phyloP scores from a whole-genome alignment of 495 filamentous ascomycete species.

The Trichoderma virens region DNA sequence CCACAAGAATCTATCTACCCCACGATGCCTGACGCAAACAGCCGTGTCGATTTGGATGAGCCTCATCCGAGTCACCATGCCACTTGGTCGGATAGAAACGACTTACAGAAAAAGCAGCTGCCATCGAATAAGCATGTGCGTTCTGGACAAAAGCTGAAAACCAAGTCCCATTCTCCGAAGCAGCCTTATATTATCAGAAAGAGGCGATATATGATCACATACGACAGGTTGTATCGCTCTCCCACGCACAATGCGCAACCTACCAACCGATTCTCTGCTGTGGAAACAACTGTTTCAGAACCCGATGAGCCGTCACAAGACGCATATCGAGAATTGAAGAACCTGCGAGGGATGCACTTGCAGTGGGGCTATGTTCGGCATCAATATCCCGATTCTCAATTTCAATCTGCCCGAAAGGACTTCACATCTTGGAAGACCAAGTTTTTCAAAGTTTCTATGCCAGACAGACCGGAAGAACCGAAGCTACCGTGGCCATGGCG shows the following conservation, averaged over 20 bases:
- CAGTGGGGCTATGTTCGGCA: constrained; percentile 4
- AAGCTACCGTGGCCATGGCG: constrained; percentile 1
- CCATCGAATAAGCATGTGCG: background rate
- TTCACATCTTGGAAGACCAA: constrained; percentile 3
- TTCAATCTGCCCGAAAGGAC: background rate
- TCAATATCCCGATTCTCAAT: background rate
- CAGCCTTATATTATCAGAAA: background rate
- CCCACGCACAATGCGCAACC: background rate
- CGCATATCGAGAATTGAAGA: background rate
- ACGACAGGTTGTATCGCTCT: background rate
- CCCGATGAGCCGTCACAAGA: background rate
- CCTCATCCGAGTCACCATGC: background rate
- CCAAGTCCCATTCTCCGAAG: background rate
- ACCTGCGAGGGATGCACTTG: background rate
- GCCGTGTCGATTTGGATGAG: background rate
- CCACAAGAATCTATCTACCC: background rate
- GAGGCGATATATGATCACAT: background rate
- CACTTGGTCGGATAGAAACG: background rate
- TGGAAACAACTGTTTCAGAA: background rate
- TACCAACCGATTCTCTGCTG: background rate
- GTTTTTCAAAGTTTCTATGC: background rate
- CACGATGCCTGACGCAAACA: background rate
- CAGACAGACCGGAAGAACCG: background rate
- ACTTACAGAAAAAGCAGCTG: background rate
- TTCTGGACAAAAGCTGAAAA: background rate